Percentiles rank a stretch among this genome's conserved stretches.
These are phyloP conservation scores for Leishmania major DNA, from an alignment of 208 protist genomes.

Conservation along the genomic window DNA sequence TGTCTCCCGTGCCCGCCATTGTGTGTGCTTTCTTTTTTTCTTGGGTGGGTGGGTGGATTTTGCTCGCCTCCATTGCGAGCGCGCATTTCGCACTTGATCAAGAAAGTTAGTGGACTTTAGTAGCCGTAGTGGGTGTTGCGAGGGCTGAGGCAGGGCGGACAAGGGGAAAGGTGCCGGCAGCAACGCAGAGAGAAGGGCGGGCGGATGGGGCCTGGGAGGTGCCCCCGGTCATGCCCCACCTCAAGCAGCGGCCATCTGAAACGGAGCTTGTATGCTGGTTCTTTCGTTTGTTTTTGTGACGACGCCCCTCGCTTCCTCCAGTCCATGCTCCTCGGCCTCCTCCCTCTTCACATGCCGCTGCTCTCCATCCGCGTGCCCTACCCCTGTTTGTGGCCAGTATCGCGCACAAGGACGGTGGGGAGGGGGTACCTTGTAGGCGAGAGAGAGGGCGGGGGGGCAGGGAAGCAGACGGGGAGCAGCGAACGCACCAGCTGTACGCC, in stretches of 20 bases:
- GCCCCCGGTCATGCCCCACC: background rate
- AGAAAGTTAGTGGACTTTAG: slow-evolving; percentile 9
- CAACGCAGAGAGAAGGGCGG: background rate
- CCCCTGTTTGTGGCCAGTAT: background rate
- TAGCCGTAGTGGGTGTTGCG: slow-evolving; percentile 1
- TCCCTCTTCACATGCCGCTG: background rate
- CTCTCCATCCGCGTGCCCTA: background rate
- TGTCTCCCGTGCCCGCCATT: background rate
- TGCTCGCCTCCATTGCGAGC: background rate
- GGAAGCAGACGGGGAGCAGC: background rate
- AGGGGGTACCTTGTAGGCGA: background rate
- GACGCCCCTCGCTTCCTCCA: background rate
- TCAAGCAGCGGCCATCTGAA: background rate
- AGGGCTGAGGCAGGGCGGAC: background rate
- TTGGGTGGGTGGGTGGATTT: background rate
- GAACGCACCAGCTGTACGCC: background rate
- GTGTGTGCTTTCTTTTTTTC: background rate
- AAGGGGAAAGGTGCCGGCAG: background rate
- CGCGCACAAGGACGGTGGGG: background rate
- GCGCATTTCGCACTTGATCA: background rate
- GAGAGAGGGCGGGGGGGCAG: background rate
- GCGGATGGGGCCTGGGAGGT: background rate
- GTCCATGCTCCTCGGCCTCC: no score
- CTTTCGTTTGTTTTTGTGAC: background rate
- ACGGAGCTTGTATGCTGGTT: background rate